A percentile compares a stretch with the other conserved stretches of the same genome.
phyloP scores from a whole-genome alignment of 352 stramenopile genomes.

The Stephanocyclus meneghinianus region DNA sequence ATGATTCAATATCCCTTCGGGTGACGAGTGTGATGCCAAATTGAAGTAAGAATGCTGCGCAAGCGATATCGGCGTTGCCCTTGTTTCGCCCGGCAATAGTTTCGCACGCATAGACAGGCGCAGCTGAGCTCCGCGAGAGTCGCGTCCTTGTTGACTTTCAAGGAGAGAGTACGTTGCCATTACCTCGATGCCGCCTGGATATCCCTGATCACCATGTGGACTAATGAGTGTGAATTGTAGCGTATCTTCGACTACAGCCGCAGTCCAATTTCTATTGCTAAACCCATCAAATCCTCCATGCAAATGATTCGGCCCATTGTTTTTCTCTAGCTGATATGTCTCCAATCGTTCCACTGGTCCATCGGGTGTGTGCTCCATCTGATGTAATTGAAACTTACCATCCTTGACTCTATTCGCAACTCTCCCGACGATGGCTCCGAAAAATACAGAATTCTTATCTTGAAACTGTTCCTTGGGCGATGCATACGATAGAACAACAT shows the following conservation, averaged over 20 bases:
- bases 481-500: conserved; percentile 70
- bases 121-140: conserved; percentile 27
- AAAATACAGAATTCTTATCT: conserved; percentile 61
- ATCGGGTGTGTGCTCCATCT: conserved; percentile 15
- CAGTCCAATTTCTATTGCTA: conserved; percentile 57
- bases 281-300: conserved; percentile 70
- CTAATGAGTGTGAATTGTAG: conserved; percentile 59
- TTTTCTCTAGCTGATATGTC: conserved; percentile 64
- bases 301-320: conserved; percentile 72
- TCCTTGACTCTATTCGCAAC: conserved; percentile 74
- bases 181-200: conserved; percentile 62
- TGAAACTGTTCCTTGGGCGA: conserved; percentile 42
- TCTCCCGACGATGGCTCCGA: conserved; percentile 67
- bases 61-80: conserved; percentile 63
- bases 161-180: conserved; percentile 63
- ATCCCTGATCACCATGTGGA: conserved; percentile 69
- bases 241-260: conserved; percentile 38
- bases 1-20: conserved; percentile 63
- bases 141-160: conserved; percentile 10
- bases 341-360: not conserved
- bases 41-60: conserved; percentile 79
- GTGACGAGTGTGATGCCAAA: conserved; percentile 44
- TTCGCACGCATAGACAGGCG: conserved; percentile 57
- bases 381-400: conserved; percentile 56
- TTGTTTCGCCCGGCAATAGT: conserved; percentile 45